Evolutionary conservation across 495 filamentous ascomycete species (phyloP), one percentile per base, ranked within the genome.

Genomic region (Gamarada debralockiae): DNA sequence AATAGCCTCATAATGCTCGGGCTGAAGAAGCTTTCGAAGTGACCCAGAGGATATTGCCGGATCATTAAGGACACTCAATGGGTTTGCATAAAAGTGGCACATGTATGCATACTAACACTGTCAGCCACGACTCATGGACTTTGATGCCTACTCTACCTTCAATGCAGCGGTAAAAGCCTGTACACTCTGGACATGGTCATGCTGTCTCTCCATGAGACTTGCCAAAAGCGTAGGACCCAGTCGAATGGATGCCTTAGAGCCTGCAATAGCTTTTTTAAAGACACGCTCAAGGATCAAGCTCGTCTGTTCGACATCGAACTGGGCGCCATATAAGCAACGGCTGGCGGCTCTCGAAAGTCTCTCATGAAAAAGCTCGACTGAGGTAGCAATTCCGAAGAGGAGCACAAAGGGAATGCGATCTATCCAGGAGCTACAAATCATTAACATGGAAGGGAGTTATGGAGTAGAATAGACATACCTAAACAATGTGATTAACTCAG

Each of bases 21-120:
- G 59, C 43, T 81, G 70, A 18, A 82, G 43, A 0, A 77, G 52
- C 5, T 57, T 31, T 1, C 64, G 14, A 18, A 52, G 51, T 12
- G 52, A 47, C 1, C 15, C 2, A n/a, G 33, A n/a, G 2, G n/a
- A 14, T 5, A 22, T 42, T 61, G 61, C 6, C 78, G 13, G 10
- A 49, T 52, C 17, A 15, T 80, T 72, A 31, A 95, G 71, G 15
- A 90, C 69, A 38, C 87, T 86, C n/a, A 96, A 70, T 0, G 89
- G 81, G 65, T 97, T 96, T 36, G 88, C 88, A 63, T 92, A 97
- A 65, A 95, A 97, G 66, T 96, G 90, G 24, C 86, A 90, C 92
- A 98, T 97, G 58, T 93, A 92, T 13, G 84, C 81, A 69, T 97
- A 97, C 86, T 95, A 56, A 21, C 0, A 44, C 29, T 18, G 37